Evolutionary conservation across 371 early-diverging fungal genomes (phyloP).

Genomic region (Mucor irregularis): DNA sequence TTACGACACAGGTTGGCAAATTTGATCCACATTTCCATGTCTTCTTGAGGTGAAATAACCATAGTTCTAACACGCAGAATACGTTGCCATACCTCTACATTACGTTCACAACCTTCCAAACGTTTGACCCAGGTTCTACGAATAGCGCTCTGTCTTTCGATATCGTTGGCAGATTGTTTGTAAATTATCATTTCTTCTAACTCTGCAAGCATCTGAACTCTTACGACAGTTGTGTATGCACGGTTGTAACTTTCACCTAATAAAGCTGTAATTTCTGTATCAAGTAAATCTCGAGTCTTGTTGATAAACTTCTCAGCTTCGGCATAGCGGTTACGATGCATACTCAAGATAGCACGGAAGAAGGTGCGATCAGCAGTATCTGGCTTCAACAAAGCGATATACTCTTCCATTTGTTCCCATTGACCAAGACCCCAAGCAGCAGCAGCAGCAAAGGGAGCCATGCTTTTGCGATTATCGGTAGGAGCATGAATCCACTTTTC

Average conservation of each 20-base stretch:
- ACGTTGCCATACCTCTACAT: slow-evolving; percentile 96
- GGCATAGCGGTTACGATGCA: slow-evolving; percentile 80
- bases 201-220: slow-evolving; percentile 96
- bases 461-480: slow-evolving; percentile 56
- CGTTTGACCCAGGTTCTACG: slow-evolving; percentile 87
- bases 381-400: slow-evolving; percentile 78
- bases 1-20: slow-evolving; percentile 95
- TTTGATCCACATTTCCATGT: slow-evolving; percentile 95
- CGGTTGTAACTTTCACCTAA: slow-evolving; percentile 95
- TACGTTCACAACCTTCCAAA: slow-evolving; percentile 88
- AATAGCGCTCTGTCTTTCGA: slow-evolving; percentile 78
- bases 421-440: slow-evolving; percentile 95
- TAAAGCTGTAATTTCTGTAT: slow-evolving; percentile 87
- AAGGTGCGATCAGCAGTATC: slow-evolving; percentile 75
- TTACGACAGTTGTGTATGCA: slow-evolving; percentile 85
- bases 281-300: slow-evolving; percentile 84
- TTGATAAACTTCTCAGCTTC: slow-evolving; percentile 80
- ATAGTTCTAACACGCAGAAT: slow-evolving; percentile 88
- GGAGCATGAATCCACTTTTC: slow-evolving; percentile 78
- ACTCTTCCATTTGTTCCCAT: slow-evolving; percentile 92
- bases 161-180: slow-evolving; percentile 81
- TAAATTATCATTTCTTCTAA: slow-evolving; percentile 95
- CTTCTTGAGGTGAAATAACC: slow-evolving; percentile 88
- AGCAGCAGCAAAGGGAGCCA: slow-evolving; percentile 93
- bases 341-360: slow-evolving; percentile 84